Base-by-base conservation (phyloP, 371 early-diverging fungal genomes). In the Zopfochytrium polystomum region DNA sequence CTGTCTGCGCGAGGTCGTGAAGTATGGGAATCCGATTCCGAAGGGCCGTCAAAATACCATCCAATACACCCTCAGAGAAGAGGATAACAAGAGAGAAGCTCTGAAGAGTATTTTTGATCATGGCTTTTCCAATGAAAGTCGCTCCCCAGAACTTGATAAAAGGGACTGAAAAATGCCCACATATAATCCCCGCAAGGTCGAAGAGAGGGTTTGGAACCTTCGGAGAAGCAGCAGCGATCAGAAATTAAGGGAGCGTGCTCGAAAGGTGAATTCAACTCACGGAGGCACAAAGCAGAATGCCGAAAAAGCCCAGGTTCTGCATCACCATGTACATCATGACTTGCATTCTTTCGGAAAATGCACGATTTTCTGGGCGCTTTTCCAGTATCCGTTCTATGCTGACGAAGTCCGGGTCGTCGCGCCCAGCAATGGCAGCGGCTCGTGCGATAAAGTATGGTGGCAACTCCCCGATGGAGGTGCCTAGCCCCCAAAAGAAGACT, bases 121-220 rank as follows among this genome's bases (percentile, higher is more conserved):
- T 65, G 0, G 95, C 90, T 75, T 95, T 95, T 26, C 95, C 95
- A 23, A 95, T 61, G 58, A 95, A 84, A 0, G 95, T 94, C 0
- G 95, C 95, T 3, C 91, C 90, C 76, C 92, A 93, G 72, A 94
- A 95, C 3, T 93, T 93, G 55, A 81, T 79, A 70, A 95, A 93
- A 20, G 92, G 91, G 3, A 95, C 81, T 51, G 85, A 60, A 65
- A 90, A 93, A 66, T 90, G 88, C 1, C 95, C 95, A 66, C 94
- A 93, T 1, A 89, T 85, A 46, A 95, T 93, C 26, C 95, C 95
- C 33, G 95, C 94, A 33, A 95, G 79, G 67, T 95, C 95, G 74
- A 94, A 95, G 33, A 95, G 71, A 18, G 95, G 95, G 61, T 94
- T 95, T 9, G 95, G 95, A n/a, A n/a, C n/a, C n/a, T n/a, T n/a